Percentiles rank a stretch among this genome's conserved stretches.
These are phyloP conservation scores for Mentha longifolia DNA, from an alignment of 257 asterid species.

Conservation along the genomic window DNA sequence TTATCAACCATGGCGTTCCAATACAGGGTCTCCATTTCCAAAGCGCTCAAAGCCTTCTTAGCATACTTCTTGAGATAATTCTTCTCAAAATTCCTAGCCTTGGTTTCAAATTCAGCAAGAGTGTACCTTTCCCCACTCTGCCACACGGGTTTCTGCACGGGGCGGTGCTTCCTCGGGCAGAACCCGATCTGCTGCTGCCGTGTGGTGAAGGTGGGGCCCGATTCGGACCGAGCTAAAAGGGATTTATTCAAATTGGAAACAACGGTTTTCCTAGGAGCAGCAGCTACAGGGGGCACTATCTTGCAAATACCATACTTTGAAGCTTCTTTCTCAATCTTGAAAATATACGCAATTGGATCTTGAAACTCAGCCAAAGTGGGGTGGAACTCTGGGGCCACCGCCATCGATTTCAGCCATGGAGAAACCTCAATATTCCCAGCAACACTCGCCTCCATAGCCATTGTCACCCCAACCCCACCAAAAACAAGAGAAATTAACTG, in stretches of 20 bases:
- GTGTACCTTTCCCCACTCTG: conserved; percentile 90
- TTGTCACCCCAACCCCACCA: conserved; percentile 33
- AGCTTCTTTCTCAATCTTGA: conserved; percentile 96
- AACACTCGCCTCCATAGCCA: conserved; percentile 70
- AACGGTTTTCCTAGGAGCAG: conserved; percentile 64
- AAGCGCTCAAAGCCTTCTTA: conserved; percentile 55
- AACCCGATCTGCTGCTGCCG: conserved; percentile 99
- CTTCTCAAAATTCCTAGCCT: conserved; percentile 85
- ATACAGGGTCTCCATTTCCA: conserved; percentile 82
- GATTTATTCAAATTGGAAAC: conserved; percentile 76
- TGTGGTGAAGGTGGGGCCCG: conserved; percentile 82
- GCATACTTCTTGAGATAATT: conserved; percentile 62
- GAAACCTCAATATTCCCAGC: conserved; percentile 68
- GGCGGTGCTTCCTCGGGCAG: conserved; percentile 90
- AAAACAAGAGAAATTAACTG: not conserved
- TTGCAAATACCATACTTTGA: conserved; percentile 93
- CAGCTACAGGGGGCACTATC: conserved; percentile 87
- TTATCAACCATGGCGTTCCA: conserved; percentile 97
- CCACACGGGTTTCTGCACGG: conserved; percentile 98
- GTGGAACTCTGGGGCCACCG: conserved; percentile 94
- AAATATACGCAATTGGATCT: conserved; percentile 99
- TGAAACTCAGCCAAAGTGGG: conserved; percentile 90
- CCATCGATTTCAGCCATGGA: conserved; percentile 92
- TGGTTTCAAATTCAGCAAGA: conserved; percentile 69
- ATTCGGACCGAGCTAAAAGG: conserved; percentile 65